Evolutionary conservation across 169 alveolate species (phyloP).

Genomic region (Cryptosporidium meleagridis): DNA sequence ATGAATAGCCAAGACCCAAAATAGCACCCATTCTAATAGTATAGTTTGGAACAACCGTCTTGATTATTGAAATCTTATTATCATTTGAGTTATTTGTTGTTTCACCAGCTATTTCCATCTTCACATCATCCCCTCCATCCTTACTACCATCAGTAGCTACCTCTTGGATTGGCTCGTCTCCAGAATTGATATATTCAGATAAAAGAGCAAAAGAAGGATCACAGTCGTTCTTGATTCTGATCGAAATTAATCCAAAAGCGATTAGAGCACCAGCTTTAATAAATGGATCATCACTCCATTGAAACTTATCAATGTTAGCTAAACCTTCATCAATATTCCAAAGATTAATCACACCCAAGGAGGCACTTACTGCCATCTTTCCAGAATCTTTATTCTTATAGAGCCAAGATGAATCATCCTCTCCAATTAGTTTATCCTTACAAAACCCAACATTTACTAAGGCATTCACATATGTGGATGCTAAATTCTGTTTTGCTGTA

Average conservation of each 20-base stretch:
- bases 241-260: slow-evolving; percentile 93
- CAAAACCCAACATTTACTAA: slow-evolving; percentile 98
- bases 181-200: slow-evolving; percentile 86
- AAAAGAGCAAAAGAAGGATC: slow-evolving; percentile 96
- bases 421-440: slow-evolving; percentile 91
- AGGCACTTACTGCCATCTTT: slow-evolving; percentile 94
- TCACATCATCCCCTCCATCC: slow-evolving; percentile 7
- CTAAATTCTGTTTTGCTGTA: slow-evolving; percentile 94
- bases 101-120: not conserved
- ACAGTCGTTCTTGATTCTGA: slow-evolving; percentile 93
- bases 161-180: slow-evolving; percentile 21
- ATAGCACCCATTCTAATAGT: slow-evolving; percentile 92
- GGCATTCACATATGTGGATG: slow-evolving; percentile 97
- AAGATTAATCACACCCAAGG: slow-evolving; percentile 93
- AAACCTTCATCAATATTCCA: slow-evolving; percentile 99
- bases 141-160: not conserved
- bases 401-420: slow-evolving; percentile 89
- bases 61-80: slow-evolving; percentile 34
- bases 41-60: slow-evolving; percentile 65
- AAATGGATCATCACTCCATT: slow-evolving; percentile 92
- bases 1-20: slow-evolving; percentile 96
- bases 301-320: slow-evolving; percentile 87
- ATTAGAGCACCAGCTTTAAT: slow-evolving; percentile 96
- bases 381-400: slow-evolving; percentile 95
- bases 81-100: not conserved